A percentile compares a stretch with the other conserved stretches of the same genome.
These are phyloP conservation scores for Penicillium polonicum DNA, from an alignment of 2,329 filamentous ascomycete genomes.

Conservation along the genomic window DNA sequence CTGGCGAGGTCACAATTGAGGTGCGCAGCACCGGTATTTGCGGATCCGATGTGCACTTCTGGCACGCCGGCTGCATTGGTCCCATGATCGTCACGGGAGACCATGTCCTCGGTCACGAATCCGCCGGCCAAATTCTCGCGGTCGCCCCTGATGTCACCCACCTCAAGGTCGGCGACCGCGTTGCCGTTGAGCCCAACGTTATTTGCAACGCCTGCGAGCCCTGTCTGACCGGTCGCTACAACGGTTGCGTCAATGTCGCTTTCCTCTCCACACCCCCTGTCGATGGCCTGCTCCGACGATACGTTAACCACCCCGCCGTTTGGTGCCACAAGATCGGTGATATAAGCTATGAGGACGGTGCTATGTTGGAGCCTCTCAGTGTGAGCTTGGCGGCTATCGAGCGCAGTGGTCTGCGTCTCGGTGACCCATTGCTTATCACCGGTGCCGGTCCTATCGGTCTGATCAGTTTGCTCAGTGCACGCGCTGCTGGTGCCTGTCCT, in stretches of 20 bases:
- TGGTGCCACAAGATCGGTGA: conserved; percentile 97
- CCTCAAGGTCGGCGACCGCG: conserved; percentile 81
- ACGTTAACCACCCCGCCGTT: conserved; percentile 88
- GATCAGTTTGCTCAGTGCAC: conserved; percentile 78
- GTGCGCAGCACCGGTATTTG: conserved; percentile 96
- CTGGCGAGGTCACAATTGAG: conserved; percentile 82
- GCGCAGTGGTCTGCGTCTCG: conserved; percentile 73
- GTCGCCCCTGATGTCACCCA: conserved; percentile 69
- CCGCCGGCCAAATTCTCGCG: conserved; percentile 74
- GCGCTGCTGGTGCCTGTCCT: conserved; percentile 83
- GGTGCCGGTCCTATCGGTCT: conserved; percentile 93
- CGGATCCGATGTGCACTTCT: conserved; percentile 96
- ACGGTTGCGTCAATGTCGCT: conserved; percentile 80
- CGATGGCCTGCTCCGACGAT: conserved; percentile 80
- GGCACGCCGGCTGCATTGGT: conserved; percentile 91
- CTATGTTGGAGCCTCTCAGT: conserved; percentile 83
- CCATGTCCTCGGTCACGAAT: conserved; percentile 93
- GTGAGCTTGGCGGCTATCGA: conserved; percentile 88
- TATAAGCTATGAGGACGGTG: conserved; percentile 89
- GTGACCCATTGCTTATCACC: conserved; percentile 84
- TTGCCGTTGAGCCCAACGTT: conserved; percentile 91
- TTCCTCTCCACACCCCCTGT: conserved; percentile 93
- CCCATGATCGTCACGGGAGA: conserved; percentile 89
- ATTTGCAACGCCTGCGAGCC: conserved; percentile 89
- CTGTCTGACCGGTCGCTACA: conserved; percentile 89